phyloP scores from a whole-genome alignment of 805 yeast genomes.

The Candida incommunis region DNA sequence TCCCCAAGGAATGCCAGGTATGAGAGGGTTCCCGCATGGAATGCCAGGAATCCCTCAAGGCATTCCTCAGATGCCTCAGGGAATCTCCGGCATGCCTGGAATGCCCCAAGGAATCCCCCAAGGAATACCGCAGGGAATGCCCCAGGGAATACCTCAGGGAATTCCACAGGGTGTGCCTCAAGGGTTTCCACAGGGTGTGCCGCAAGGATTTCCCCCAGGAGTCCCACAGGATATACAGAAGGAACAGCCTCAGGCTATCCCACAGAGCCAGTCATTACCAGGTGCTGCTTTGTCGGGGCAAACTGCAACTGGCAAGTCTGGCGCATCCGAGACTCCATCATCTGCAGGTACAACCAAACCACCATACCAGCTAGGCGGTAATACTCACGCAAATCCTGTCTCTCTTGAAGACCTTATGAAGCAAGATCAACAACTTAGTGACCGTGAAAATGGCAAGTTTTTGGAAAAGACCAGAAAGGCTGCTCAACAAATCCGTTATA shows the following conservation, averaged over 20 bases:
- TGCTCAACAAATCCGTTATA: slow-evolving; percentile 48
- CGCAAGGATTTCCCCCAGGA: slow-evolving; percentile 5
- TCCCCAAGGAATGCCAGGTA: slow-evolving; percentile 4
- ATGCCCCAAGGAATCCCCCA: slow-evolving; percentile 6
- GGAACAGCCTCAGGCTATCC: slow-evolving; percentile 7
- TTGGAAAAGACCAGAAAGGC: slow-evolving; percentile 10
- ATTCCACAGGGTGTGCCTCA: slow-evolving; percentile 4
- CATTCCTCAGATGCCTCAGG: slow-evolving; percentile 5
- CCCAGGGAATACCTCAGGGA: slow-evolving; percentile 5
- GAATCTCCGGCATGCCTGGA: slow-evolving; percentile 5
- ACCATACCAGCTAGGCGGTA: neutral
- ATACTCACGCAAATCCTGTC: slow-evolving; percentile 3
- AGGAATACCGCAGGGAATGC: slow-evolving; percentile 2
- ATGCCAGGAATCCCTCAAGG: slow-evolving; percentile 4
- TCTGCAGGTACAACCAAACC: neutral
- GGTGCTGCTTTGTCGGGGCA: neutral
- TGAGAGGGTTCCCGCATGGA: neutral
- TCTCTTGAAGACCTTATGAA: slow-evolving; percentile 11
- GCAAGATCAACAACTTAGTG: slow-evolving; percentile 10
- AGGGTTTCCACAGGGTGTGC: slow-evolving; percentile 1
- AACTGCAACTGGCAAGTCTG: neutral
- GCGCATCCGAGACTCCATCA: neutral
- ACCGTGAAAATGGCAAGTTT: slow-evolving; percentile 9
- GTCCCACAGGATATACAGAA: slow-evolving; percentile 13
- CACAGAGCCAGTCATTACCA: slow-evolving; percentile 5